Conservation (phyloP, 208 protist species). For the Zelonia costaricensis region DNA sequence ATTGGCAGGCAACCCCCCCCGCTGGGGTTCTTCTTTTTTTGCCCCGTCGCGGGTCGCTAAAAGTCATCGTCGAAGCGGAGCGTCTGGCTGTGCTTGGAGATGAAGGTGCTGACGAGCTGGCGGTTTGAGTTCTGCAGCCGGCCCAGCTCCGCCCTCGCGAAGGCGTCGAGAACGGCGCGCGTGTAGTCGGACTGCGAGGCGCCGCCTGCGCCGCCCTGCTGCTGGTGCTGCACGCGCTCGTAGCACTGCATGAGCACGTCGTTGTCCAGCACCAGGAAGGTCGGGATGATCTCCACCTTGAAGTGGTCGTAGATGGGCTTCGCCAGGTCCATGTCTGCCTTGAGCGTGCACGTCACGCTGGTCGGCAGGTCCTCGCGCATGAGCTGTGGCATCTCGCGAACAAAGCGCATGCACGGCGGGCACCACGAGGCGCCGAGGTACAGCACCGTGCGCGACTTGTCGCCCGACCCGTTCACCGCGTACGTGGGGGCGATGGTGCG, state of each 20-base stretch:
- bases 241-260: constrained; percentile 39
- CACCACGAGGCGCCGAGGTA: constrained; percentile 87
- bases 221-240: constrained; percentile 19
- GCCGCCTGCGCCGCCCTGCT: constrained; percentile 2
- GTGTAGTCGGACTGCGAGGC: constrained; percentile 8
- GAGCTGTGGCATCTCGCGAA: constrained; percentile 54
- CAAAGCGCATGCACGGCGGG: constrained; percentile 83
- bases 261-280: constrained; percentile 81
- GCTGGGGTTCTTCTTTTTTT: background rate
- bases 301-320: constrained; percentile 74
- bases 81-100: constrained; percentile 58
- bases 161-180: constrained; percentile 30
- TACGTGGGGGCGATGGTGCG: constrained; percentile 19
- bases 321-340: constrained; percentile 84
- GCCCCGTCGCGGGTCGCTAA: constrained; percentile 16
- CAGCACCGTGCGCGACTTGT: constrained; percentile 43
- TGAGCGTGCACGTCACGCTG: constrained; percentile 47
- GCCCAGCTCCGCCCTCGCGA: constrained; percentile 47
- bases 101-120: constrained; percentile 54
- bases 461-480: constrained; percentile 6
- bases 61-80: constrained; percentile 85
- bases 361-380: constrained; percentile 42
- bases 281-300: constrained; percentile 75
- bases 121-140: constrained; percentile 76
- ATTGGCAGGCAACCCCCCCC: background rate